Percentiles rank a stretch among this genome's conserved stretches.
phyloP scores from a whole-genome alignment of 177 flowering plant genomes.

The Vitis hybrid region DNA sequence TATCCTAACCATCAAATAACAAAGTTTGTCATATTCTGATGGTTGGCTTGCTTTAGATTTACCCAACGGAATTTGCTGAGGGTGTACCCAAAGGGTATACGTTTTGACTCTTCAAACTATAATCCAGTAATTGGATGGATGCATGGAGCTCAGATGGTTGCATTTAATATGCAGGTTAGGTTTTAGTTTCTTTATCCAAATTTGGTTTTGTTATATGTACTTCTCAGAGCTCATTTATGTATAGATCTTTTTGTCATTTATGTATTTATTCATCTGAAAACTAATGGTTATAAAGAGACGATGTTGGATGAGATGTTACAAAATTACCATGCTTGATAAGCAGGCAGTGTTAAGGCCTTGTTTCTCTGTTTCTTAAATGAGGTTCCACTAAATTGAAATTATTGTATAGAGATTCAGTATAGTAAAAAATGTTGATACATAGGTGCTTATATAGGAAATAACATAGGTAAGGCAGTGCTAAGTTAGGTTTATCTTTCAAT shows the following conservation, averaged over 20 bases:
- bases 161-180: constrained; percentile 69
- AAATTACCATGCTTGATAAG: too few relatives aligned
- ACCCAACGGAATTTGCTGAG: constrained; percentile 63
- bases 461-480: too few relatives aligned
- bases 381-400: too few relatives aligned
- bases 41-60: constrained; percentile 40
- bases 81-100: constrained; percentile 65
- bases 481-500: too few relatives aligned
- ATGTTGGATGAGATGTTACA: too few relatives aligned
- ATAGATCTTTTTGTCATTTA: neutral
- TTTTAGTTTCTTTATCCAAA: neutral
- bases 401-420: too few relatives aligned
- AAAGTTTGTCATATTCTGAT: constrained; percentile 1
- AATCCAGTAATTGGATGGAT: constrained; percentile 65
- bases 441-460: too few relatives aligned
- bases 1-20: too few relatives aligned
- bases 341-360: too few relatives aligned
- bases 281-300: too few relatives aligned
- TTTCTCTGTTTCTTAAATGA: too few relatives aligned
- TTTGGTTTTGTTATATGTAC: neutral
- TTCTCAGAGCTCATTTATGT: neutral
- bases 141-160: constrained; percentile 84
- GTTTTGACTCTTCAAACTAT: constrained; percentile 68
- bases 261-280: neutral
- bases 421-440: too few relatives aligned